Base-by-base conservation (phyloP, 164 flowering plant genomes). In the Nymphaea colorata region DNA sequence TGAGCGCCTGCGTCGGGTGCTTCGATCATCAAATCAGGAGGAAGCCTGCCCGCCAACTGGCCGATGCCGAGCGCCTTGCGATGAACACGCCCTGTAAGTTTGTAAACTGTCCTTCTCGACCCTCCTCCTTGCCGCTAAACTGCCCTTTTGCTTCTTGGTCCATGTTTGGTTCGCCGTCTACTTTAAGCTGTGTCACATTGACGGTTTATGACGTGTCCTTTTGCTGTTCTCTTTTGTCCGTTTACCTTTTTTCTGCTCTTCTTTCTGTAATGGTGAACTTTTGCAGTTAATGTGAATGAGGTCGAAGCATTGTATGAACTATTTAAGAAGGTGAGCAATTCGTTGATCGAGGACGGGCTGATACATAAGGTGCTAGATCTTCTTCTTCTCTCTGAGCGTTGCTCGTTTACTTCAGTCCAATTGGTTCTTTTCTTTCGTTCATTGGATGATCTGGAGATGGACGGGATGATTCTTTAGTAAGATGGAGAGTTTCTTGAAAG, bases 301-400 rank as follows among this genome's bases (percentile, higher is more conserved):
- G 85, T 91, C 4, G 89, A 85, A 71, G 93, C 90, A 4, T 76
- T 91, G 59, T 75, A 80, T 67, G 91, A 86, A 78, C 81, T 91
- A 5, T 91, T 75, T 67, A 88, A 82, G 80, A 87, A 86, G 77
- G 59, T 88, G 68, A 88, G 94, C 77, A 79, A 87, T 59, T 83
- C 92, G 42, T 80, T 87, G 14, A 75, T 83, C 43, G 84, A 87
- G 57, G 94, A 90, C 65, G 91, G 93, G 14, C 76, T 86, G 12
- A 86, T 90, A 51, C 78, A 81, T 61, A 79, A 77, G 79, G 79
- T 76, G 57, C 57, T 10, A 8, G 57, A 51, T 51, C 12, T 51
- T 51, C 14, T 51, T 15, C 57, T 8, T 51, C 36, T 25, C 14
- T 51, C 14, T 7, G 14, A 51, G 14, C 57, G 10, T 51, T 51